phyloP scores from a whole-genome alignment of 768 basidiomycete species.

The Suillus cothurnatus region DNA sequence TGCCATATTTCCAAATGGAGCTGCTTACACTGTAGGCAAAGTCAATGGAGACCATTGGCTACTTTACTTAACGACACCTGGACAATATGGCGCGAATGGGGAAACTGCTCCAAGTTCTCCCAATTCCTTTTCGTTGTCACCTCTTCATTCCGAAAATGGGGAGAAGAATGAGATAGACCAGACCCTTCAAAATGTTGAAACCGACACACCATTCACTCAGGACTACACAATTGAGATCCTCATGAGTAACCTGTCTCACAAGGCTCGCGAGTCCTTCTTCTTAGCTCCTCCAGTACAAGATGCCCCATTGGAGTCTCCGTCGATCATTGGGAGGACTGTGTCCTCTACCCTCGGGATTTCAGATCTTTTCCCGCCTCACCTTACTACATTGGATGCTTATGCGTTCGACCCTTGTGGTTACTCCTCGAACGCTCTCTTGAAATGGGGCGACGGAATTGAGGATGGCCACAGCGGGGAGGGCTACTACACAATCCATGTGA shows the following conservation, averaged over 20 bases:
- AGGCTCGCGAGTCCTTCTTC: constrained; percentile 81
- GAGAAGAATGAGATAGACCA: constrained; percentile 14
- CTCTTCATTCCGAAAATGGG: constrained; percentile 18
- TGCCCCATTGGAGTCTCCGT: constrained; percentile 43
- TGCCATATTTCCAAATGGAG: constrained; percentile 82
- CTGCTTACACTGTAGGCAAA: constrained; percentile 96
- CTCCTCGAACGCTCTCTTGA: constrained; percentile 87
- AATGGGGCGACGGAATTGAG: constrained; percentile 46
- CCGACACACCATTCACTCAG: constrained; percentile 33
- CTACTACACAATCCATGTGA: constrained; percentile 98
- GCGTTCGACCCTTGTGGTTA: constrained; percentile 96
- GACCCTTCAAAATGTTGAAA: constrained; percentile 8
- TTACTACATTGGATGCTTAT: constrained; percentile 89
- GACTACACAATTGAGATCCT: constrained; percentile 98
- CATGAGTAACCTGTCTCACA: constrained; percentile 86
- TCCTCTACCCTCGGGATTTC: constrained; percentile 79
- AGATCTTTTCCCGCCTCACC: constrained; percentile 74
- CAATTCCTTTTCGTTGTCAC: constrained; percentile 18
- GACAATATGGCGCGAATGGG: constrained; percentile 26
- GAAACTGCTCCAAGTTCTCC: constrained; percentile 25
- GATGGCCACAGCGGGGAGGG: constrained; percentile 61
- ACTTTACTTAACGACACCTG: constrained; percentile 83
- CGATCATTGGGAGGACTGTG: constrained; percentile 39
- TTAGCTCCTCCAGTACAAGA: constrained; percentile 52
- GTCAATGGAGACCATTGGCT: constrained; percentile 99